Evolutionary conservation across 306 rosid species (phyloP).

Genomic region (Heteromeles arbutifolia): DNA sequence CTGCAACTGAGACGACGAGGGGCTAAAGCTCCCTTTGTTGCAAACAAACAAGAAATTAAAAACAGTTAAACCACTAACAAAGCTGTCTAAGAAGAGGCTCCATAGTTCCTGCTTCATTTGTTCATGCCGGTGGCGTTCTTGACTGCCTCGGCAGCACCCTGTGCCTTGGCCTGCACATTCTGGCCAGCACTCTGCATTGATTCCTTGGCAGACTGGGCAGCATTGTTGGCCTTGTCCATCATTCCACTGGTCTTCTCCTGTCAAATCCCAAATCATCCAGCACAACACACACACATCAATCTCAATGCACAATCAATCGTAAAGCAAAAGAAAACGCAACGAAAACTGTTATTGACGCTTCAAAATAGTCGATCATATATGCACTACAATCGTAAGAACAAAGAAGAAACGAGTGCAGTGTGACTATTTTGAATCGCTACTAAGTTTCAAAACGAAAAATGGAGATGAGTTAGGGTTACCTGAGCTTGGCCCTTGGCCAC

Average conservation of each 20-base stretch:
- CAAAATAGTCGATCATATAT: not conserved
- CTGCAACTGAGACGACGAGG: not conserved
- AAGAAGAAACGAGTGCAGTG: not conserved
- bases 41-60: not conserved
- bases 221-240: slow-evolving; percentile 45
- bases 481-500: slow-evolving; percentile 59
- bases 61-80: not conserved
- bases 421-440: too few relatives aligned
- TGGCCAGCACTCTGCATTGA: slow-evolving; percentile 45
- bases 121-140: slow-evolving; percentile 62
- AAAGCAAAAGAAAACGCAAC: not conserved
- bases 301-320: not conserved
- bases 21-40: not conserved
- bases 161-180: slow-evolving; percentile 41
- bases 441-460: not conserved
- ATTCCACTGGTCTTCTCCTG: slow-evolving; percentile 52
- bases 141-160: slow-evolving; percentile 56
- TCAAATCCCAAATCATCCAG: not conserved
- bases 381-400: not conserved
- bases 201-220: slow-evolving; percentile 50
- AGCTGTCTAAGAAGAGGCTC: not conserved
- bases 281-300: not conserved
- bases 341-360: not conserved
- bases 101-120: slow-evolving; percentile 24
- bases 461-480: slow-evolving; percentile 12